These are phyloP conservation scores for Breynia disticha DNA, from an alignment of 441 rosid species.

Conservation along the genomic window DNA sequence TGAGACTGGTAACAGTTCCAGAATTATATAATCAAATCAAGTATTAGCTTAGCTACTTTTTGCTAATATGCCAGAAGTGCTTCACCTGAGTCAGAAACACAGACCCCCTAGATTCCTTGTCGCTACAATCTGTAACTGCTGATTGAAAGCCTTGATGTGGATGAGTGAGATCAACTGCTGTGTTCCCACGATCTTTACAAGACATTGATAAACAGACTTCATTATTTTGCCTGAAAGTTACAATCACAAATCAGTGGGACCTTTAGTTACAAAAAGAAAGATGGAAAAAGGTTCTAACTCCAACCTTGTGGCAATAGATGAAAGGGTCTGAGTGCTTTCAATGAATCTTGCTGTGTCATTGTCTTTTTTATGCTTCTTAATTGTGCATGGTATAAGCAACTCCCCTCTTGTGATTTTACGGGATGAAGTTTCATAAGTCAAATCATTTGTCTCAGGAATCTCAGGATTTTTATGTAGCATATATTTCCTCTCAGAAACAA, in stretches of 20 bases:
- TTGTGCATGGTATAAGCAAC: conserved; percentile 26
- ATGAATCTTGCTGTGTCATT: conserved; percentile 13
- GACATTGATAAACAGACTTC: conserved; percentile 20
- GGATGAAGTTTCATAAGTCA: conserved; percentile 22
- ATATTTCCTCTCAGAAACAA: conserved; percentile 28
- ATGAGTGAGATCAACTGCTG: conserved; percentile 11
- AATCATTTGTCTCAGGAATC: conserved; percentile 24
- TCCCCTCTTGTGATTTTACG: conserved; percentile 28
- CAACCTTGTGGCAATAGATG: conserved; percentile 24
- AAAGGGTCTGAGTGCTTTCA: conserved; percentile 17
- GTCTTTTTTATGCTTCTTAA: conserved; percentile 54
- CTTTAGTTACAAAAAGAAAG: conserved; percentile 28
- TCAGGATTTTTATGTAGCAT: conserved; percentile 27
- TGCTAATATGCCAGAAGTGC: not conserved
- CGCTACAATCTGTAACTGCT: conserved; percentile 24
- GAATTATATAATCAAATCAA: not conserved
- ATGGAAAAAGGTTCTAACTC: conserved; percentile 16
- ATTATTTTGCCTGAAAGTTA: conserved; percentile 22
- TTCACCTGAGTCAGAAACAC: conserved; percentile 68
- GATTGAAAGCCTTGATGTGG: conserved; percentile 21
- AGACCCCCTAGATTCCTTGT: conserved; percentile 63
- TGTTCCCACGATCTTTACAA: conserved; percentile 20
- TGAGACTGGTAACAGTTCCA: too few species aligned
- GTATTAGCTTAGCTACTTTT: not conserved
- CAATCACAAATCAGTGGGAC: conserved; percentile 18